These are phyloP conservation scores for Sporisorium scitamineum DNA, from an alignment of 1,284 basidiomycete species.

Conservation along the genomic window DNA sequence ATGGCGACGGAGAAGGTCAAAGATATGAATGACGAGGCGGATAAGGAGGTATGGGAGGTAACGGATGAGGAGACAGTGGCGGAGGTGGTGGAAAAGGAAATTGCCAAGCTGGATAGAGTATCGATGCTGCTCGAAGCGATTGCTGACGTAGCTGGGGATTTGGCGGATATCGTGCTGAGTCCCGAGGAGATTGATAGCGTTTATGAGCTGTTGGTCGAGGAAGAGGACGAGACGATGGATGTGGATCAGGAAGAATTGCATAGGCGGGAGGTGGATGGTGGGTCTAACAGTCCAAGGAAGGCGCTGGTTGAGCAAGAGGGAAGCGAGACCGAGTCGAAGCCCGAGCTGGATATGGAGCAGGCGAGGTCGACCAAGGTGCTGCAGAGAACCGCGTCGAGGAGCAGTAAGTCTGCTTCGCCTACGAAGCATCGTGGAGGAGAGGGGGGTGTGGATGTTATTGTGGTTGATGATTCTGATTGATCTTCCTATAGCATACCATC, in stretches of 20 bases:
- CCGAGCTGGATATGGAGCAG: conserved; percentile 18
- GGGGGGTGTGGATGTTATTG: conserved; percentile 24
- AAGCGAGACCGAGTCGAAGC: conserved; percentile 44
- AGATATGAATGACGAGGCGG: background rate
- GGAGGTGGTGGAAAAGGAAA: conserved; percentile 20
- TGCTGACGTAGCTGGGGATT: conserved; percentile 54
- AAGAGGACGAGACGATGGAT: conserved; percentile 34
- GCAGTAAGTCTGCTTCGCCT: conserved; percentile 16
- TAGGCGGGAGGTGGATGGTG: background rate
- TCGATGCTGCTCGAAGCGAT: conserved; percentile 52
- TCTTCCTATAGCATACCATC: background rate
- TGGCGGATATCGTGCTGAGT: conserved; percentile 59
- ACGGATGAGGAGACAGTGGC: conserved; percentile 14
- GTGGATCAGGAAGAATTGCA: conserved; percentile 10
- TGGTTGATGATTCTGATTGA: conserved; percentile 44
- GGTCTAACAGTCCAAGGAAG: background rate
- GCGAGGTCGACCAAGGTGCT: background rate
- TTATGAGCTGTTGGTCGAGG: conserved; percentile 51
- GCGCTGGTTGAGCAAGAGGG: conserved; percentile 4
- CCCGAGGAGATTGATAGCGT: conserved; percentile 61
- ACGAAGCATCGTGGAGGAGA: background rate
- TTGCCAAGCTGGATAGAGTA: conserved; percentile 24
- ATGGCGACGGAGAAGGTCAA: background rate
- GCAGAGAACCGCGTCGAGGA: conserved; percentile 4
- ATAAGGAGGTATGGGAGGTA: background rate